These are phyloP conservation scores for Allium cepa DNA, from an alignment of 106 monocot species.

Conservation along the genomic window DNA sequence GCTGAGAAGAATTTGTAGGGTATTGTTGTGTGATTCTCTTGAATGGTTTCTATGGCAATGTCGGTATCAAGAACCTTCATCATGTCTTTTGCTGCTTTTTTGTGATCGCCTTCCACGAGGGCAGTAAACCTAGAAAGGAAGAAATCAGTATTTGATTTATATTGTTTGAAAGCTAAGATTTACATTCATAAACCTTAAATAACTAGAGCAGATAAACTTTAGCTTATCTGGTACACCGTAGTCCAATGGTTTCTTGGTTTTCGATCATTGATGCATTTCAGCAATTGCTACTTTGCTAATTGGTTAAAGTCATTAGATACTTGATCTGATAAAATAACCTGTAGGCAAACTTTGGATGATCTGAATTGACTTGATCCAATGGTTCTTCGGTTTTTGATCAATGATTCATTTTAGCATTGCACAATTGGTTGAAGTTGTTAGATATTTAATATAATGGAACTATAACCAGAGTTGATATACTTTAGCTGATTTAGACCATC, in stretches of 20 bases:
- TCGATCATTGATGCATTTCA: background rate
- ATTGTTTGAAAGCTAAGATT: background rate
- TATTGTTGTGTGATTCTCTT: constrained; percentile 24
- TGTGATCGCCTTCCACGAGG: background rate
- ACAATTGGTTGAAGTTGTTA: no score
- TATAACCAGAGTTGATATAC: no score
- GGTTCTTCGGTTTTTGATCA: no score
- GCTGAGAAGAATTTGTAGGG: constrained; percentile 45
- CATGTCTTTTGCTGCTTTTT: constrained; percentile 4
- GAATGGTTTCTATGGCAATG: constrained; percentile 11
- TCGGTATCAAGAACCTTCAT: constrained; percentile 26
- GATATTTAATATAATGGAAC: no score
- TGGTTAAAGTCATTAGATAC: background rate
- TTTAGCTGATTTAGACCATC: no score
- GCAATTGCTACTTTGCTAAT: background rate
- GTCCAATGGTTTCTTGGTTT: no score
- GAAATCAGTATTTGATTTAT: background rate
- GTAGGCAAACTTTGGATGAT: no score
- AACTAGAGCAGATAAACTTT: background rate
- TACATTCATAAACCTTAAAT: background rate
- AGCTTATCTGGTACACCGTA: background rate
- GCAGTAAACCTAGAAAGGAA: background rate
- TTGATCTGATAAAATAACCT: no score
- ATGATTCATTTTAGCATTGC: no score
- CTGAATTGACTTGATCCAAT: no score